Conservation (phyloP, 2,329 filamentous ascomycete genomes). For the Atkinsonella hypoxylon region DNA sequence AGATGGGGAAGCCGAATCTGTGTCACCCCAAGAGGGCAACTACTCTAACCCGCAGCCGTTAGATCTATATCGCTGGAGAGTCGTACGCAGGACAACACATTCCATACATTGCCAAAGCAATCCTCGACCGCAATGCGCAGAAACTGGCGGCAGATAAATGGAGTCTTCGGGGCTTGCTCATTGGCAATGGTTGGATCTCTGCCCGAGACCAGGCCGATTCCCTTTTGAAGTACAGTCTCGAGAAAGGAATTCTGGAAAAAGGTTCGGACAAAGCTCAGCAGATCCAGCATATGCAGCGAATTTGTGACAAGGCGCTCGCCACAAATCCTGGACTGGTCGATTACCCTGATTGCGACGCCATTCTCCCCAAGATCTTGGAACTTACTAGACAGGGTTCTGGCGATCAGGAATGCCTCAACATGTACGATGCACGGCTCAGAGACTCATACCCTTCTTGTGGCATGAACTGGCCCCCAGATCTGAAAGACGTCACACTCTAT, state of each 20-base stretch:
- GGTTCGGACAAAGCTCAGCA: slow-evolving; percentile 50
- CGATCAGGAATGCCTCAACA: slow-evolving; percentile 64
- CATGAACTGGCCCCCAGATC: slow-evolving; percentile 95
- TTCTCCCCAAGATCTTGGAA: slow-evolving; percentile 62
- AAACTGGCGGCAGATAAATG: slow-evolving; percentile 33
- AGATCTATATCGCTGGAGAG: slow-evolving; percentile 93
- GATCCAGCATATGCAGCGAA: slow-evolving; percentile 56
- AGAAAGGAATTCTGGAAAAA: slow-evolving; percentile 59
- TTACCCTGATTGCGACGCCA: slow-evolving; percentile 57
- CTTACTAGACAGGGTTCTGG: slow-evolving; percentile 46
- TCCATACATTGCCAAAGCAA: slow-evolving; percentile 87
- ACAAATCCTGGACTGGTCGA: slow-evolving; percentile 44
- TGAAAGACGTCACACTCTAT: slow-evolving; percentile 67
- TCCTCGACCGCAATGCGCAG: slow-evolving; percentile 76
- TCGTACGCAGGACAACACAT: slow-evolving; percentile 97
- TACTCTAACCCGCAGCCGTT: slow-evolving; percentile 1
- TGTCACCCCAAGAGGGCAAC: too few species aligned
- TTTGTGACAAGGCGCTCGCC: slow-evolving; percentile 54
- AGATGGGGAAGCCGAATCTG: too few species aligned
- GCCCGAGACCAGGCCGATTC: slow-evolving; percentile 81
- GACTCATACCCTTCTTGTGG: slow-evolving; percentile 78
- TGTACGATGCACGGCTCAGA: slow-evolving; percentile 87
- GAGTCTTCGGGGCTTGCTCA: slow-evolving; percentile 75
- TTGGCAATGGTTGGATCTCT: slow-evolving; percentile 97
- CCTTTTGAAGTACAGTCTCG: slow-evolving; percentile 72